phyloP scores from a whole-genome alignment of 148 eudicot species.

The Selenicereus undatus region DNA sequence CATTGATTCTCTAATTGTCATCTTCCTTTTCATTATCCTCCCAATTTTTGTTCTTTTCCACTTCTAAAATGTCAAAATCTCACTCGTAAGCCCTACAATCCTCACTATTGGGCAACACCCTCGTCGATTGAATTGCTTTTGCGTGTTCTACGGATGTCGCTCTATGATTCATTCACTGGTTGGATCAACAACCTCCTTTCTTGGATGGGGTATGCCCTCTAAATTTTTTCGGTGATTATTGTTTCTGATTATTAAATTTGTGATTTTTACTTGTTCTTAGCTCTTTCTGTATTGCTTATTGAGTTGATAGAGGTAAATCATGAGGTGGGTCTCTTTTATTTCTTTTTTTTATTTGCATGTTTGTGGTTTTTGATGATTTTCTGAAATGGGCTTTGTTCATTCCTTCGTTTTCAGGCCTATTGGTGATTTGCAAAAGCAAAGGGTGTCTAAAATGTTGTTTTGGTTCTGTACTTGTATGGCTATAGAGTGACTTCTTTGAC shows the following conservation, averaged over 20 bases:
- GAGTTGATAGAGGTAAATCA: background rate
- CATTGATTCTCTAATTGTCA: background rate
- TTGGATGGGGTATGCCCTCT: conserved; percentile 69
- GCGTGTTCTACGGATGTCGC: conserved; percentile 37
- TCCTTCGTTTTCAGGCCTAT: background rate
- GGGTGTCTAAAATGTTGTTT: background rate
- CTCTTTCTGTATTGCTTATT: background rate
- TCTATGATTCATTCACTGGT: conserved; percentile 55
- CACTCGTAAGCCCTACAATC: conserved; percentile 12
- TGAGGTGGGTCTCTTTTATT: conserved; percentile 4
- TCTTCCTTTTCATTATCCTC: conserved; percentile 1
- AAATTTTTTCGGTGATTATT: background rate
- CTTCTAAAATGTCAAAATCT: background rate
- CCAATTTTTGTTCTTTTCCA: conserved; percentile 1
- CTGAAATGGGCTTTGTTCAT: background rate
- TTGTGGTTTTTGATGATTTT: background rate
- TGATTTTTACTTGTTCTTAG: background rate
- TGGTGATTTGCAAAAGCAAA: background rate
- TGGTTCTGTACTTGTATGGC: background rate
- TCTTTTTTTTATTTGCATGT: background rate
- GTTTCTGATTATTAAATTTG: background rate
- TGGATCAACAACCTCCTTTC: conserved; percentile 73
- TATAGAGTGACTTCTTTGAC: background rate
- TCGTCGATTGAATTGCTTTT: background rate
- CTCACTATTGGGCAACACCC: background rate